Evolutionary conservation across 306 rosid genomes (phyloP), one percentile per base, ranked within the genome.

Genomic region (Calophaca sinica): DNA sequence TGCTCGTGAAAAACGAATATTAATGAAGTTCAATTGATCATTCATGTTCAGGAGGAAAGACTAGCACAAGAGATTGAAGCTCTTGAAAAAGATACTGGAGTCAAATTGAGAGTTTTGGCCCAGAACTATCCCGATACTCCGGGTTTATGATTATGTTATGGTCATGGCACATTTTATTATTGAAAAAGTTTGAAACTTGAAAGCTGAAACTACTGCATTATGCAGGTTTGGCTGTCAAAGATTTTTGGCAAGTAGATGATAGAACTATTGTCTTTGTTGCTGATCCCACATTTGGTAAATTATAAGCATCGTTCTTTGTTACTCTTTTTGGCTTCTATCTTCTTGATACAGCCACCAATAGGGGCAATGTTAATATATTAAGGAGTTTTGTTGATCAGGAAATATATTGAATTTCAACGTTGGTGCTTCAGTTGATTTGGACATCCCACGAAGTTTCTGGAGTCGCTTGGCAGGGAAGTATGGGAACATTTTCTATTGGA

Each of bases 121-220:
- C 98, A 94, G 82, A 94, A 94, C 81, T 94, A 91, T 51, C 97
- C 98, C 3, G 96, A 86, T 14, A 94, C 97, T n/a, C 97, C 98
- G 1, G 26, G 26, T 20, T 20, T 20, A 20, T 20, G 26, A 20
- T 20, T 20, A 20, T 20, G 26, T 20, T 20, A 20, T 20, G 26
- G 26, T 20, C 1, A 20, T 20, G 26, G 26, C 26, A 20, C 26
- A 20, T 20, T 20, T 20, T 20, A 20, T 20, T 20, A 20, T 20
- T 20, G 26, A 20, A 20, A 20, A 20, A 20, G 26, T 20, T 20
- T 20, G 26, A 20, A 20, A 0, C 26, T 20, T 20, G 26, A 20
- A 20, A 20, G 26, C 26, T 20, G 26, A 20, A 20, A 20, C 26
- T 20, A 20, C 26, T 20, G 26, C 1, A 1, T 20, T 20, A 20